A percentile compares a stretch with the other conserved stretches of the same genome.
Conservation (phyloP, 257 asterid genomes). For the Lavandula angustifolia region DNA sequence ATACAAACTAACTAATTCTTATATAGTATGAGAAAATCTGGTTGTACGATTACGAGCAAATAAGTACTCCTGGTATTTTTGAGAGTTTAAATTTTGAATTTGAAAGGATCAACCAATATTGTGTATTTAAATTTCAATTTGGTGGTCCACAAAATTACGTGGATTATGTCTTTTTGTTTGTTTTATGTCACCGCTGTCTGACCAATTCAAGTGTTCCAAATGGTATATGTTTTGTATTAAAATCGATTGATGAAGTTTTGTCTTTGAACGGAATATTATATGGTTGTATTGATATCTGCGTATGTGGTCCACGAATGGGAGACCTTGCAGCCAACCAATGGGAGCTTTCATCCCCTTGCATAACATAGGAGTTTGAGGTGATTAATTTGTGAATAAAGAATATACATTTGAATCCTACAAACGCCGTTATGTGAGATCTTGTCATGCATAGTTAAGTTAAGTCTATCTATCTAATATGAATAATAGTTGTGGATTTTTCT, state of each 20-base stretch:
- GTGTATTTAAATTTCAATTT: background rate
- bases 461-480: too few species aligned
- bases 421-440: too few species aligned
- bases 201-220: background rate
- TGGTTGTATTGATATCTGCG: background rate
- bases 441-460: too few species aligned
- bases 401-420: too few species aligned
- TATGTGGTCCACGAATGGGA: too few species aligned
- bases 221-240: background rate
- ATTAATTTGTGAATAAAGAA: too few species aligned
- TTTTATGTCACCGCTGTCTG: slow-evolving; percentile 2
- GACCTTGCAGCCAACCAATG: too few species aligned
- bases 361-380: too few species aligned
- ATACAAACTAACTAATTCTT: slow-evolving; percentile 30
- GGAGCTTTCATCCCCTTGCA: too few species aligned
- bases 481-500: too few species aligned
- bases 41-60: background rate
- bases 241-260: background rate
- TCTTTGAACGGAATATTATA: background rate
- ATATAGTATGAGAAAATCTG: background rate
- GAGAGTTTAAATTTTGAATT: background rate
- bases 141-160: slow-evolving; percentile 20
- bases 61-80: background rate
- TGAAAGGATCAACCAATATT: slow-evolving; percentile 2
- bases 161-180: background rate